Base-by-base conservation (phyloP, 2,329 filamentous ascomycete genomes). In the Fusarium luffae region DNA sequence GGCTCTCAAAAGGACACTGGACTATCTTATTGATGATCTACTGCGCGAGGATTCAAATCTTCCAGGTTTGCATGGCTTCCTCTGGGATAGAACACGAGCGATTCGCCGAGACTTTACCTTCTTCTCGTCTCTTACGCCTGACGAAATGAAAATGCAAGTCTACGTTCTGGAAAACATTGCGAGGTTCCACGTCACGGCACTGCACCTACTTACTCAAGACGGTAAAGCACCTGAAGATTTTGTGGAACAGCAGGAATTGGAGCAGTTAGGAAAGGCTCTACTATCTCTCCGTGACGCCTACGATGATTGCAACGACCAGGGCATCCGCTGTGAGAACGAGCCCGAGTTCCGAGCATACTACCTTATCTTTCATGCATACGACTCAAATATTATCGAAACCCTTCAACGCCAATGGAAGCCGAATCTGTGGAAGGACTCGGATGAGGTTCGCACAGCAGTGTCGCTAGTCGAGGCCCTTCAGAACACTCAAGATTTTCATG, bases 31-130 rank as follows among this genome's bases (percentile, higher is more conserved):
- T 48, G 84, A 90, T 71, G 82, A 86, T 52, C 79, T 92, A 4
- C 79, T 92, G 46, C 82, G 81, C 42, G 79, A 83, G 7, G 86
- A 90, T 48, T 83, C 83, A 63, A 83, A 87, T 50, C 80, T 92
- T 9, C 82, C 86, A 1, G 72, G 78, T 7, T 79, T 87, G 44
- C 89, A 92, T 72, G 86, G 85, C 59, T 92, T 90, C 61, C 81
- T 92, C 3, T 91, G 90, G 89, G 89, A 92, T 74, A 84, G 90
- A 44, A 91, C 89, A 23, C 83, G 90, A 60, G 89, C 89, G 11
- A 88, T 92, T 59, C 87, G 90, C 25, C 86, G 89, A 66, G 90
- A 92, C 74, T 90, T 92, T 71, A 88, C 88, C 19, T 90, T 91
- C 63, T 89, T 92, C 66, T 89, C 89, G 6, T 84, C 85, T 54